These are phyloP conservation scores for Fusarium sp. DNA, from an alignment of 2,329 filamentous ascomycete species.

Conservation along the genomic window DNA sequence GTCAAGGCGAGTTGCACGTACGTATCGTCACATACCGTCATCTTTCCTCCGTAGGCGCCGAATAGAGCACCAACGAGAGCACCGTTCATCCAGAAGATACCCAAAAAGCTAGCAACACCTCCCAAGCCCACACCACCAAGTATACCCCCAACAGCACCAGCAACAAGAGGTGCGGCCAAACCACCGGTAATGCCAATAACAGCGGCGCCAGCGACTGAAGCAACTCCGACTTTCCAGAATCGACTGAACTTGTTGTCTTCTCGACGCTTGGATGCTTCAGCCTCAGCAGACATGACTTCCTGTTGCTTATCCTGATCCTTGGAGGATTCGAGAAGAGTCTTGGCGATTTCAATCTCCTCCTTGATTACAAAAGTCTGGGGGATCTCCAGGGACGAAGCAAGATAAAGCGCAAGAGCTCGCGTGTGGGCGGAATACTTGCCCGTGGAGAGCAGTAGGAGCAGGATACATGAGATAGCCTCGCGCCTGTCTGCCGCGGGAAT, in stretches of 20 bases:
- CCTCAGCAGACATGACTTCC: slow-evolving; percentile 77
- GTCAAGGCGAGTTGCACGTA: not conserved
- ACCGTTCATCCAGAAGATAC: slow-evolving; percentile 87
- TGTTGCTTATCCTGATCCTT: slow-evolving; percentile 59
- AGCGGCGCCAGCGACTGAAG: slow-evolving; percentile 88
- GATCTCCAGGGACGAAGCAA: slow-evolving; percentile 77
- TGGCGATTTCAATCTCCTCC: slow-evolving; percentile 83
- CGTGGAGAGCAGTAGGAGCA: slow-evolving; percentile 79
- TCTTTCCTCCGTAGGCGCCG: slow-evolving; percentile 87
- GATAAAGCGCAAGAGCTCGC: slow-evolving; percentile 75
- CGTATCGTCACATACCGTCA: slow-evolving; percentile 62
- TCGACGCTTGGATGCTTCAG: slow-evolving; percentile 80
- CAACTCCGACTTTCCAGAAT: slow-evolving; percentile 92
- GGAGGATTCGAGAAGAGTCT: slow-evolving; percentile 78
- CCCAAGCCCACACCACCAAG: slow-evolving; percentile 90
- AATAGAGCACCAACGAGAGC: slow-evolving; percentile 90
- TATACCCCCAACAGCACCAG: slow-evolving; percentile 86
- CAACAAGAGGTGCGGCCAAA: slow-evolving; percentile 89
- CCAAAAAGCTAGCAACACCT: slow-evolving; percentile 87
- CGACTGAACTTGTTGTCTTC: slow-evolving; percentile 79
- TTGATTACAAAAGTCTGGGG: slow-evolving; percentile 73
- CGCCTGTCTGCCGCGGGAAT: slow-evolving; percentile 71
- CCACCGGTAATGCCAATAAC: slow-evolving; percentile 94
- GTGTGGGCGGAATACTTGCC: slow-evolving; percentile 84
- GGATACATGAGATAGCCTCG: slow-evolving; percentile 77